These are phyloP conservation scores for Monosporascus sp. DNA, from an alignment of 2,329 filamentous ascomycete species.

Conservation along the genomic window DNA sequence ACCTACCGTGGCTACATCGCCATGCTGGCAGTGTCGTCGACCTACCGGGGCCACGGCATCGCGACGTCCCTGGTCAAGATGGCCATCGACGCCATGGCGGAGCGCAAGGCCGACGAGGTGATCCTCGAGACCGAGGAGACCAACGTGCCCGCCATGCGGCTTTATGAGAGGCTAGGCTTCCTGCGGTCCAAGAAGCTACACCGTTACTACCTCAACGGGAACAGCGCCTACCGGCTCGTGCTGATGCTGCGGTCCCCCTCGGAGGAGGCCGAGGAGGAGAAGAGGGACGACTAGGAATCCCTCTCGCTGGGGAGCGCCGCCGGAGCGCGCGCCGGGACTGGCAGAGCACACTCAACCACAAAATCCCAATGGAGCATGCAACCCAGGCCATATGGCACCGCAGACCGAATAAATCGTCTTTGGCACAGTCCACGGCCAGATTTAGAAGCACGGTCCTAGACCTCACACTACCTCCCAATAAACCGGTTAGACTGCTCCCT, in stretches of 20 bases:
- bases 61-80: conserved; percentile 82
- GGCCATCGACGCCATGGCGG: conserved; percentile 87
- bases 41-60: conserved; percentile 78
- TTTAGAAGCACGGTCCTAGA: too few relatives aligned
- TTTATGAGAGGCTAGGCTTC: conserved; percentile 92
- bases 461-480: too few relatives aligned
- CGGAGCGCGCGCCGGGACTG: too few relatives aligned
- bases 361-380: too few relatives aligned
- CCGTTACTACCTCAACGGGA: conserved; percentile 94
- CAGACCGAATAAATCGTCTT: too few relatives aligned
- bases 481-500: too few relatives aligned
- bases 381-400: too few relatives aligned
- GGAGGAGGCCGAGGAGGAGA: conserved; percentile 3
- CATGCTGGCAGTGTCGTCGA: conserved; percentile 87
- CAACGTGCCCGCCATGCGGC: conserved; percentile 80
- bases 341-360: too few relatives aligned
- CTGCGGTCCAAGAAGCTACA: conserved; percentile 87
- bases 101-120: conserved; percentile 81
- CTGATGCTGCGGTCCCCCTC: conserved; percentile 62
- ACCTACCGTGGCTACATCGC: conserved; percentile 90
- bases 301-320: too few relatives aligned
- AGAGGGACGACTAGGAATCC: conserved; percentile 6
- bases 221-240: conserved; percentile 85
- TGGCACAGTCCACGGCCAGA: too few relatives aligned
- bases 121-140: conserved; percentile 94